Base-by-base conservation (phyloP, 164 flowering plant species). In the Dillenia suffruticosa region DNA sequence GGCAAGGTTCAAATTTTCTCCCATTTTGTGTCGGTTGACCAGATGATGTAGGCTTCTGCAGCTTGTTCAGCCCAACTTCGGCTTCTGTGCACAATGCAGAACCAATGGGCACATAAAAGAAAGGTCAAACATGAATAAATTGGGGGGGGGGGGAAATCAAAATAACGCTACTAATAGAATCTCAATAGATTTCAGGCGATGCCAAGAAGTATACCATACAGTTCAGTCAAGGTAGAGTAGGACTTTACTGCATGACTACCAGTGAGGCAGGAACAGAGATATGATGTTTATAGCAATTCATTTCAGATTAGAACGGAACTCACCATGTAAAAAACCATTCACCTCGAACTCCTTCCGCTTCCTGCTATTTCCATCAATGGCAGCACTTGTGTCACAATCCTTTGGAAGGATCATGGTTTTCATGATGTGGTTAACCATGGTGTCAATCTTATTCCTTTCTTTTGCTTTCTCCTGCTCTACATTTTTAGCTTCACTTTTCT, bases 301-400 rank as follows among this genome's bases (percentile, higher is more conserved):
- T 32, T 32, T 26, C 40, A 26, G 40, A 26, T 26, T 32, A 7
- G 40, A 46, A 50, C 54, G 52, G 40, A 53, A 79, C 95, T 85
- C 82, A 91, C 97, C 91, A 78, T 77, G 83, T 32, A 72, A 43
- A 68, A 79, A 66, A 22, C 89, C 93, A 77, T 86, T 87, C 44
- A 66, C 69, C 71, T 80, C 81, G 10, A 56, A 44, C 46, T 80
- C 90, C 76, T 85, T 84, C 59, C 85, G 69, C 70, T 86, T 88
- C 63, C 68, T 70, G 59, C 56, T 58, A 68, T 70, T 77, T 65
- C 46, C 88, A 59, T 68, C 77, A 13, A 46, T 12, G 53, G 22
- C 61, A 63, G 63, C 62, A 71, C 49, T 64, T 26, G 51, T 77
- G 55, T 61, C 59, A 59, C 66, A 54, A 16, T 67, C 75, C 68